phyloP scores from a whole-genome alignment of 1,139 yeast genomes.

The Blastobotrys malaysiensis region DNA sequence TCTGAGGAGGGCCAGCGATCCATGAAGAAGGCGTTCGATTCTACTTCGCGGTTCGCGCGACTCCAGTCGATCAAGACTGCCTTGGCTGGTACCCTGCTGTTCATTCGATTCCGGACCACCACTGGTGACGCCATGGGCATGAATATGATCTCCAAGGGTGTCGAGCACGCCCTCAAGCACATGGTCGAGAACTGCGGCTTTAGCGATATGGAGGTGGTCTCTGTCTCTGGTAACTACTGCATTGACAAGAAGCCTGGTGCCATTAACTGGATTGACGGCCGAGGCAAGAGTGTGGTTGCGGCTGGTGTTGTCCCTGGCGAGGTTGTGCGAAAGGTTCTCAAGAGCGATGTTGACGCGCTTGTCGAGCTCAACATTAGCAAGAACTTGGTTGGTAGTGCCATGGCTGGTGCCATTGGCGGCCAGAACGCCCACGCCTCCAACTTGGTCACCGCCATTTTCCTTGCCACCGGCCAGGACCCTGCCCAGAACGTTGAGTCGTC shows the following conservation, averaged over 20 bases:
- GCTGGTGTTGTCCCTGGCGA: conserved; percentile 86
- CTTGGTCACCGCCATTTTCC: conserved; percentile 83
- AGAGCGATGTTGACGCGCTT: conserved; percentile 86
- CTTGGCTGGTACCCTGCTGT: conserved; percentile 87
- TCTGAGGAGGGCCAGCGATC: conserved; percentile 84
- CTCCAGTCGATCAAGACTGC: conserved; percentile 88
- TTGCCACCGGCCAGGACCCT: conserved; percentile 98
- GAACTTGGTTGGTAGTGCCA: conserved; percentile 92
- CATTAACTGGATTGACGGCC: conserved; percentile 97
- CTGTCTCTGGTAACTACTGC: conserved; percentile 96
- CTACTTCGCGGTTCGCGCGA: conserved; percentile 96
- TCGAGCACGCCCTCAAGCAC: conserved; percentile 73
- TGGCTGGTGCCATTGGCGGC: conserved; percentile 98
- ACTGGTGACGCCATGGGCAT: conserved; percentile 99
- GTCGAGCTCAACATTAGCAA: conserved; percentile 85
- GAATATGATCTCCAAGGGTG: conserved; percentile 99
- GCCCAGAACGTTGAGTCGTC: conserved; percentile 98
- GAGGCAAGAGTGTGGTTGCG: conserved; percentile 98
- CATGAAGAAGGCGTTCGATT: conserved; percentile 86
- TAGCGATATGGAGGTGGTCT: conserved; percentile 86
- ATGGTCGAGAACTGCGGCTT: conserved; percentile 90
- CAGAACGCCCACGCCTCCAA: conserved; percentile 98
- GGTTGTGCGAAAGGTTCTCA: conserved; percentile 72
- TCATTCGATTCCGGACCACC: conserved; percentile 88
- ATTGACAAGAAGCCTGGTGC: conserved; percentile 98